Evolutionary conservation across 345 rosid genomes (phyloP).

Genomic region (Leavenworthia alabamica): DNA sequence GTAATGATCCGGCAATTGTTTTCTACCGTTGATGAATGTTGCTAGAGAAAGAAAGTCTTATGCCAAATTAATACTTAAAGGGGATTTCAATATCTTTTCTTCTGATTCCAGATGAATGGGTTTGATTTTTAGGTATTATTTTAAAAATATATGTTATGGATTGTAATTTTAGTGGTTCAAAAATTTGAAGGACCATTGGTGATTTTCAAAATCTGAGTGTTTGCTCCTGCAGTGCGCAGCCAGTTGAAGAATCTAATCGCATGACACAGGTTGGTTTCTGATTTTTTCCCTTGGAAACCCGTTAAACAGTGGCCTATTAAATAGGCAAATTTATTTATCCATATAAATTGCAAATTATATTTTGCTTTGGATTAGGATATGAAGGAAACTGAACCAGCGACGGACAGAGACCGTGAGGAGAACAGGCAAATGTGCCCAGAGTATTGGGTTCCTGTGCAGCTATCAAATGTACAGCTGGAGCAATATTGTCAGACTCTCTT

Average conservation of each 20-base stretch:
- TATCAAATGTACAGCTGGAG: conserved; percentile 83
- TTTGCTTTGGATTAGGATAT: conserved; percentile 55
- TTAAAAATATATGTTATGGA: neutral
- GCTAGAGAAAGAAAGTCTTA: neutral
- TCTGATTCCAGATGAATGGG: neutral
- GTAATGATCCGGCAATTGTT: conserved; percentile 1
- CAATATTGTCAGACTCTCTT: conserved; percentile 74
- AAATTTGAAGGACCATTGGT: conserved; percentile 34
- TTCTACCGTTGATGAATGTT: conserved; percentile 10
- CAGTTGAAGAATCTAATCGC: conserved; percentile 22
- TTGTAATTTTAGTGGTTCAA: conserved; percentile 18
- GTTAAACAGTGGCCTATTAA: too few species aligned
- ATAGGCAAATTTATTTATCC: too few species aligned
- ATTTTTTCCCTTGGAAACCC: neutral
- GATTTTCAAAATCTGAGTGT: conserved; percentile 23
- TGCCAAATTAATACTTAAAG: neutral
- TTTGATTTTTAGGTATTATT: neutral
- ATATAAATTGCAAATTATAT: neutral
- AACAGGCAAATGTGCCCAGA: conserved; percentile 42
- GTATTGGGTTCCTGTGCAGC: conserved; percentile 84
- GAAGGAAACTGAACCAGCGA: conserved; percentile 39
- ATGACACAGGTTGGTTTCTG: conserved; percentile 36
- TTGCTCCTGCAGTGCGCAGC: conserved; percentile 32
- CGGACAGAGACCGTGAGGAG: conserved; percentile 29
- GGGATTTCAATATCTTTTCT: too few species aligned